Base-by-base conservation (phyloP, 306 rosid genomes). In the Quercus dentata region DNA sequence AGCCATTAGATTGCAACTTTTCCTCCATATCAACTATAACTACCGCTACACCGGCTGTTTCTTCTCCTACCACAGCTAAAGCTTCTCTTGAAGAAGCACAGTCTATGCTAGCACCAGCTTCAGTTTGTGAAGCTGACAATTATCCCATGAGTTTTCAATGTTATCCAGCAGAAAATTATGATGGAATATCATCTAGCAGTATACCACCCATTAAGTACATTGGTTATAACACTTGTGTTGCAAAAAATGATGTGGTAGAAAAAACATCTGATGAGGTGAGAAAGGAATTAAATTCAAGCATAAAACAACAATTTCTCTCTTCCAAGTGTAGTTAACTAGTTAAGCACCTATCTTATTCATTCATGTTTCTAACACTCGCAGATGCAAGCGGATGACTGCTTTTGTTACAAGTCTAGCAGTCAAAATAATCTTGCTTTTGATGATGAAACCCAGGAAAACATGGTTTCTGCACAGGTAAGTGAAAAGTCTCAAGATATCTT, bases 21-120 rank as follows among this genome's bases (percentile, higher is more conserved):
- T 59, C 10, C 15, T 20, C 65, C 2, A 2, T 5, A 25, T 9
- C 13, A 10, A 59, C 65, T 59, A 1, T 27, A 59, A 13, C 27
- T 2, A 0, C 65, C 0, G 0, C 0, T 59, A 9, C 30, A 23
- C 15, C 65, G 1, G 28, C 89, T 25, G 70, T 38, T 64, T 87
- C 94, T 11, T 81, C 89, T 75, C 85, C 90, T n/a, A 30, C 74
- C 20, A 49, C 81, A 33, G 83, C 62, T 41, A 83, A 81, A 64
- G 86, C 81, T 74, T 90, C 94, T 76, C 88, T 87, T 4, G 92
- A 79, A 58, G 97, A 92, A 44, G 69, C 77, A 20, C 17, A 11
- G 31, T 59, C 65, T 10, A 59, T 20, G 25, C 15, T 12, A 21
- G 5, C 0, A 6, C 1, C 17, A 25, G 65, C 65, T 59, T 20